Conservation (phyloP, 2,329 filamentous ascomycete species). For the Pseudogymnoascus sp. region DNA sequence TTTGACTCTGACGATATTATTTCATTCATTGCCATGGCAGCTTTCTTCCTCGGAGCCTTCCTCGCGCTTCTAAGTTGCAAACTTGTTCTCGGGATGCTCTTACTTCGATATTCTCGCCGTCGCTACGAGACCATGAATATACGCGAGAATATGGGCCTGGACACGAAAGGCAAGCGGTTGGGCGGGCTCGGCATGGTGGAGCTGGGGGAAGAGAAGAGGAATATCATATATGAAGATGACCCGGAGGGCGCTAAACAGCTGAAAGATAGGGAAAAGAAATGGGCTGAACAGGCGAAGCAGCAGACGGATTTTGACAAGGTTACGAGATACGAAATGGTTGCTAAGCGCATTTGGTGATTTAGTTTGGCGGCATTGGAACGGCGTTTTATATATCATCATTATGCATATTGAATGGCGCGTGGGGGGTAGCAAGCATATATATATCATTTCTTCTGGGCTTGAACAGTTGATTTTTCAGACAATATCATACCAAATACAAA, state of each 20-base stretch:
- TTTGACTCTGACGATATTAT: conserved; percentile 60
- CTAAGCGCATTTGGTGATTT: conserved; percentile 85
- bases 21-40: conserved; percentile 70
- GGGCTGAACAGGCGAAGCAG: conserved; percentile 50
- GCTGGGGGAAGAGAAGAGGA: conserved; percentile 77
- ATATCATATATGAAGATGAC: conserved; percentile 84
- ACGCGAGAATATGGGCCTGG: conserved; percentile 50
- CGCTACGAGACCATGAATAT: conserved; percentile 77
- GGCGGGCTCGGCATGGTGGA: conserved; percentile 84
- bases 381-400: conserved; percentile 2
- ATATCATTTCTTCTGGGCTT: background rate
- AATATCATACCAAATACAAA: background rate
- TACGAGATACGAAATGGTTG: conserved; percentile 86
- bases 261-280: conserved; percentile 57
- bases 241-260: conserved; percentile 59
- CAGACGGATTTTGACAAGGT: conserved; percentile 60
- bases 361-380: conserved; percentile 2
- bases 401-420: background rate
- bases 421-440: background rate
- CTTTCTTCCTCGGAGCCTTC: conserved; percentile 80
- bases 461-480: background rate
- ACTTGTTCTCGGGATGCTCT: conserved; percentile 78
- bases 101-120: conserved; percentile 72
- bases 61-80: conserved; percentile 79
- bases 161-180: conserved; percentile 66